Conservation (phyloP, 192 early-diverging fungal species). For the Piromyces sp. region DNA sequence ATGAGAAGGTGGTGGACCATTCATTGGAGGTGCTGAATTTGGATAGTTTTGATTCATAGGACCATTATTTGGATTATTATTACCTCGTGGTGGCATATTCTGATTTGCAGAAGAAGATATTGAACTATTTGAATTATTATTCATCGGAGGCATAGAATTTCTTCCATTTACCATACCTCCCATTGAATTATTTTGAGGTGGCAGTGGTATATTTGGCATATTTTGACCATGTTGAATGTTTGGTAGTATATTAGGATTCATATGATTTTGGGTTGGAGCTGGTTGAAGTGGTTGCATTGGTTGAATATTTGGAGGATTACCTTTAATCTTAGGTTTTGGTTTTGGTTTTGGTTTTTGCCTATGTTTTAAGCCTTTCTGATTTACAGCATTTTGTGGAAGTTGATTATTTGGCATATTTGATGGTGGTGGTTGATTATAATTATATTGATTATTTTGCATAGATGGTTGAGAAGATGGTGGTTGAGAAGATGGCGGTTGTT, state of each 20-base stretch:
- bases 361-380: background rate
- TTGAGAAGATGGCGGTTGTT: background rate
- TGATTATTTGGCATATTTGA: background rate
- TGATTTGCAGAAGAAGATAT: background rate
- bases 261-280: background rate
- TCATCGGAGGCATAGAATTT: background rate
- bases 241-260: background rate
- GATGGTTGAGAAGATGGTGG: background rate
- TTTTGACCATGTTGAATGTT: background rate
- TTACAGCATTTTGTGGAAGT: background rate
- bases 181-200: background rate
- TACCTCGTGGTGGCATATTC: background rate
- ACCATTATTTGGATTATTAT: background rate
- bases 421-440: background rate
- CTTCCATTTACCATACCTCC: background rate
- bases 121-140: background rate
- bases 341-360: background rate
- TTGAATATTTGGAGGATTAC: background rate
- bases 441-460: background rate
- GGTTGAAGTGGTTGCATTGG: background rate
- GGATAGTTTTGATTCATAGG: background rate
- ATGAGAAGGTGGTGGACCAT: background rate
- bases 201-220: background rate
- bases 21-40: background rate
- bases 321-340: background rate